Evolutionary conservation across 2,329 filamentous ascomycete genomes (phyloP).

Genomic region (Stachybotrys echinatus): DNA sequence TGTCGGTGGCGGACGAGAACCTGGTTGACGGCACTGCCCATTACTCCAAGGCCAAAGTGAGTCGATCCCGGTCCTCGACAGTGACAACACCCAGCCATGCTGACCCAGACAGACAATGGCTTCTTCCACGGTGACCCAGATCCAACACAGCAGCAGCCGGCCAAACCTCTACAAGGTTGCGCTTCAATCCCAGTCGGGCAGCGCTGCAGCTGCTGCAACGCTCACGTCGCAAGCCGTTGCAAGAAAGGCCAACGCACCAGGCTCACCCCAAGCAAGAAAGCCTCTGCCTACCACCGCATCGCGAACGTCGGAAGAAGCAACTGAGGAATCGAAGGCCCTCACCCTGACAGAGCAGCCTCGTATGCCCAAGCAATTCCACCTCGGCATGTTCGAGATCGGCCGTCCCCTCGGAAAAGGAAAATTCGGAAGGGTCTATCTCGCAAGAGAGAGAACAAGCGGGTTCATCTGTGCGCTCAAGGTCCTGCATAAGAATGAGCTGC

Average conservation of each 20-base stretch:
- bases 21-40: conserved; percentile 43
- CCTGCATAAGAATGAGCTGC: conserved; percentile 75
- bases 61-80: conserved; percentile 4
- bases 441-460: conserved; percentile 68
- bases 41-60: conserved; percentile 75
- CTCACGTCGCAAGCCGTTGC: conserved; percentile 63
- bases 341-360: conserved; percentile 52
- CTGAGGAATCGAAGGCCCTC: conserved; percentile 44
- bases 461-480: conserved; percentile 86
- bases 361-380: conserved; percentile 65
- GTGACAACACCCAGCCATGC: conserved; percentile 4
- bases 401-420: conserved; percentile 83
- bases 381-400: conserved; percentile 93
- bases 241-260: conserved; percentile 37
- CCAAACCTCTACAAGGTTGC: conserved; percentile 83
- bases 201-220: conserved; percentile 59
- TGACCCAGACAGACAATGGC: conserved; percentile 32
- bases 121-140: conserved; percentile 30
- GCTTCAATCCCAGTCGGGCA: conserved; percentile 71
- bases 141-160: conserved; percentile 53
- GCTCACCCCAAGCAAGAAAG: conserved; percentile 47
- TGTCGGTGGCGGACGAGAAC: conserved; percentile 88
- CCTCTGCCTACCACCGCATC: conserved; percentile 36
- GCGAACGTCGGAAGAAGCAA: conserved; percentile 42
- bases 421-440: conserved; percentile 81